A percentile compares a stretch with the other conserved stretches of the same genome.
Conservation (phyloP, 129 eudicot genomes). For the Apium graveolens region DNA sequence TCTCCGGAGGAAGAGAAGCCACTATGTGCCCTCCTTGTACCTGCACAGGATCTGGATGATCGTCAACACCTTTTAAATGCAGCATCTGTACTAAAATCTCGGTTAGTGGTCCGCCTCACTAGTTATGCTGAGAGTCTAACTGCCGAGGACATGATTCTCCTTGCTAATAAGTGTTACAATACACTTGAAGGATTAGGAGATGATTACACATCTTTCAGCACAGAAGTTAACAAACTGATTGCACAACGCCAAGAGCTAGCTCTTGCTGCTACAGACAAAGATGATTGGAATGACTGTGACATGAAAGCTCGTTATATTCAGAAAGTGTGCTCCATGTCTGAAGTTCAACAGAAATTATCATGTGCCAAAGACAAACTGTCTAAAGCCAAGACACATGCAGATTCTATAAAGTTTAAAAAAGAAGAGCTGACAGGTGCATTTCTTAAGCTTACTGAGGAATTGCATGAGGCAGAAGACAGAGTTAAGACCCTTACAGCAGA, state of each 20-base stretch:
- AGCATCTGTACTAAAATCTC: neutral
- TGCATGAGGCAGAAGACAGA: too few relatives aligned
- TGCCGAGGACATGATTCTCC: neutral
- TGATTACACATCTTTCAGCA: too few relatives aligned
- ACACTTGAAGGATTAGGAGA: too few relatives aligned
- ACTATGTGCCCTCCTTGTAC: neutral
- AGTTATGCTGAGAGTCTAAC: neutral
- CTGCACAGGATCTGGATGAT: neutral
- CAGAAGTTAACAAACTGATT: too few relatives aligned
- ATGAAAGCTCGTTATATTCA: neutral
- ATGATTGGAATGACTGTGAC: neutral
- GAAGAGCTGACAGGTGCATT: too few relatives aligned
- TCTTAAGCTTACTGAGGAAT: too few relatives aligned
- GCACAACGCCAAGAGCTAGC: too few relatives aligned
- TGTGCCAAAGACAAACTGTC: neutral
- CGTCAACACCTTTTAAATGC: neutral
- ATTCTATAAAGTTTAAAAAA: too few relatives aligned
- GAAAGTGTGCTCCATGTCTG: neutral
- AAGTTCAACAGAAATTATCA: neutral
- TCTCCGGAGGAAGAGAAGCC: neutral
- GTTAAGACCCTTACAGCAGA: neutral
- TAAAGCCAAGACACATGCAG: too few relatives aligned
- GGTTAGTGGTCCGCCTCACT: neutral
- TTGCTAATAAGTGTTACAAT: neutral
- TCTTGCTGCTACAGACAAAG: neutral